Percentiles rank a stretch among this genome's conserved stretches.
phyloP scores from a whole-genome alignment of 2,329 filamentous ascomycete genomes.

The Microdochium nivale region DNA sequence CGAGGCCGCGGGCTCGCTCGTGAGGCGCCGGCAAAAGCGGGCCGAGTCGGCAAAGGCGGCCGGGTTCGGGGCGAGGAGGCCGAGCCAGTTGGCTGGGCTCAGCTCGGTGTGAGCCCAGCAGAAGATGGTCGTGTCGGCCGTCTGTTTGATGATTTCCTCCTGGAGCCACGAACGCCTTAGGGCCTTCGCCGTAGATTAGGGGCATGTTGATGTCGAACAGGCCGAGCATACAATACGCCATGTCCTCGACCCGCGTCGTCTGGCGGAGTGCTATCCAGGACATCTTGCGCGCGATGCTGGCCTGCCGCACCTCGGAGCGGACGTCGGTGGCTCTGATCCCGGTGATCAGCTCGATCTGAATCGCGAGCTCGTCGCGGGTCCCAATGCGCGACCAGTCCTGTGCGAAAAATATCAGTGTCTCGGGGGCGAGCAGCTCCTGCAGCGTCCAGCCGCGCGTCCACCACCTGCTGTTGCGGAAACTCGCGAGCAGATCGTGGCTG shows the following conservation, averaged over 20 bases:
- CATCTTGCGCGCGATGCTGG: constrained; percentile 1
- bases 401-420: neutral
- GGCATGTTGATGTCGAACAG: constrained; percentile 3
- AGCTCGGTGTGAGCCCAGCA: neutral
- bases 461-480: too few species aligned
- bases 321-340: neutral
- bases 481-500: too few species aligned
- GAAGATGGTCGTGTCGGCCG: constrained; percentile 1
- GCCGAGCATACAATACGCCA: constrained; percentile 1
- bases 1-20: too few species aligned
- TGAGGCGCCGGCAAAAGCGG: too few species aligned
- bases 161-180: constrained; percentile 1
- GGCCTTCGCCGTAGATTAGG: too few species aligned
- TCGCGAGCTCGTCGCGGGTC: neutral
- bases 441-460: too few species aligned
- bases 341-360: neutral
- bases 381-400: neutral
- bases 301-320: neutral
- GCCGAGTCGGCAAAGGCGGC: neutral
- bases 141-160: constrained; percentile 2
- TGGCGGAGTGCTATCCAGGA: neutral
- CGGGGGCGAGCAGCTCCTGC: too few species aligned
- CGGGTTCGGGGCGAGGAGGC: neutral
- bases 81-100: neutral
- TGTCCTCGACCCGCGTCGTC: constrained; percentile 1